Percentiles rank a stretch among this genome's conserved stretches.
Conservation (phyloP, 176 grass and related monocot genomes). For the Typha latifolia region DNA sequence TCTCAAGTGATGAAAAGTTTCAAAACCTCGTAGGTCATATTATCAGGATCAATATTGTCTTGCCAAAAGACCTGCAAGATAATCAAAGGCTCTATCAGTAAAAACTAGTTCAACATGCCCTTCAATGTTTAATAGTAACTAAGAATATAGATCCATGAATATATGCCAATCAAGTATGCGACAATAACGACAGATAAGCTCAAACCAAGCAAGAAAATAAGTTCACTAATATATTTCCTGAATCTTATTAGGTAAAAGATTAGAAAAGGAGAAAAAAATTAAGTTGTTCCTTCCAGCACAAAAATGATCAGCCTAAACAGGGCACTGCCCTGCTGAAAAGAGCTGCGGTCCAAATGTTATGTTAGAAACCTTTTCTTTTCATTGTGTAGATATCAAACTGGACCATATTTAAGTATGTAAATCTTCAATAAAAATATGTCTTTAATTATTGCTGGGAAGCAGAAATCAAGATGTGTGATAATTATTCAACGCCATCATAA, state of each 20-base stretch:
- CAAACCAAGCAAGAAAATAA: background rate
- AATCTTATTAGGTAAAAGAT: background rate
- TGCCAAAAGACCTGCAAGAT: constrained; percentile 76
- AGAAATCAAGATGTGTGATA: no score
- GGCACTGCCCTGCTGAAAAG: no score
- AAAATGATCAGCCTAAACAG: no score
- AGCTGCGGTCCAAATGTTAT: no score
- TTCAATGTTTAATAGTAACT: background rate
- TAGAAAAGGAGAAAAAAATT: background rate
- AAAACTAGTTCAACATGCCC: background rate
- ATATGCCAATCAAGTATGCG: background rate
- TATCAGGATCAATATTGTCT: constrained; percentile 89
- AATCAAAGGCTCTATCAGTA: constrained; percentile 5
- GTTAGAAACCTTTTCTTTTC: no score
- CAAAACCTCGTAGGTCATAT: constrained; percentile 85
- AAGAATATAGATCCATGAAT: background rate
- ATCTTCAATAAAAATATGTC: no score
- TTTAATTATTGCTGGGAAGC: no score
- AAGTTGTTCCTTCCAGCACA: no score
- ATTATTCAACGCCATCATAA: no score
- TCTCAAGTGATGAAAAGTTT: background rate
- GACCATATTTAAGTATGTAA: no score
- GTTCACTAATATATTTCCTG: background rate
- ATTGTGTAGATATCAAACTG: no score
- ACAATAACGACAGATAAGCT: background rate